Evolutionary conservation across 2,329 filamentous ascomycete species (phyloP).

Genomic region (Cladophialophora chaetospira): DNA sequence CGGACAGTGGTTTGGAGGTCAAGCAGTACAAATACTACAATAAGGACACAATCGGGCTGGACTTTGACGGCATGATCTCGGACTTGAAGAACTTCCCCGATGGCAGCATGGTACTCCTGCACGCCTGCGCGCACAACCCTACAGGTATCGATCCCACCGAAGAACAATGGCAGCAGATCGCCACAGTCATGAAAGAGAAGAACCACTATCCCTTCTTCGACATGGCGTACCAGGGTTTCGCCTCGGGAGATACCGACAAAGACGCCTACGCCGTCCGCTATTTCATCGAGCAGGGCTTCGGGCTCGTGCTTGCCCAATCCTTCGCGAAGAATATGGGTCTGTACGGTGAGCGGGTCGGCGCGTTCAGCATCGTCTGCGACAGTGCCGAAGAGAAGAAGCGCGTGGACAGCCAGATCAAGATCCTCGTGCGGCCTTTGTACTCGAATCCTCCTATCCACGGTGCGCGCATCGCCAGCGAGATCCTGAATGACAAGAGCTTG

Average conservation of each 20-base stretch:
- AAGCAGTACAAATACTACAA: constrained; percentile 99
- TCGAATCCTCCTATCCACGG: constrained; percentile 98
- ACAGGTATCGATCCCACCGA: constrained; percentile 92
- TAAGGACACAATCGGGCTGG: constrained; percentile 96
- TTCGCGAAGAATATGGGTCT: constrained; percentile 99
- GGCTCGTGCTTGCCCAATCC: constrained; percentile 83
- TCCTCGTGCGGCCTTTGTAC: constrained; percentile 93
- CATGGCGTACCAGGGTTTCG: constrained; percentile 99
- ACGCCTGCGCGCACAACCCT: constrained; percentile 97
- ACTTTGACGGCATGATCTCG: constrained; percentile 89
- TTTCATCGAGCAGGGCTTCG: constrained; percentile 91
- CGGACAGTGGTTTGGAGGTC: constrained; percentile 85
- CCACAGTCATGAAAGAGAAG: constrained; percentile 79
- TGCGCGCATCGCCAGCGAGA: constrained; percentile 87
- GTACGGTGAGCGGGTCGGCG: constrained; percentile 96
- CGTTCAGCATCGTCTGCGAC: constrained; percentile 88
- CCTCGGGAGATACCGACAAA: constrained; percentile 84
- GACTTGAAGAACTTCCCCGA: constrained; percentile 88
- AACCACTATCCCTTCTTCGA: constrained; percentile 97
- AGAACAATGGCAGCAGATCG: constrained; percentile 92
- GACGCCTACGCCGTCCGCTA: constrained; percentile 92
- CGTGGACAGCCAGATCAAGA: constrained; percentile 97
- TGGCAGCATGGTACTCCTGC: constrained; percentile 87
- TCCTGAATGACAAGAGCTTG: constrained; percentile 80
- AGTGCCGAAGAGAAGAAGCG: constrained; percentile 90